These are phyloP conservation scores for Cyberlindnera galapagoensis DNA, from an alignment of 805 yeast genomes.

Conservation along the genomic window DNA sequence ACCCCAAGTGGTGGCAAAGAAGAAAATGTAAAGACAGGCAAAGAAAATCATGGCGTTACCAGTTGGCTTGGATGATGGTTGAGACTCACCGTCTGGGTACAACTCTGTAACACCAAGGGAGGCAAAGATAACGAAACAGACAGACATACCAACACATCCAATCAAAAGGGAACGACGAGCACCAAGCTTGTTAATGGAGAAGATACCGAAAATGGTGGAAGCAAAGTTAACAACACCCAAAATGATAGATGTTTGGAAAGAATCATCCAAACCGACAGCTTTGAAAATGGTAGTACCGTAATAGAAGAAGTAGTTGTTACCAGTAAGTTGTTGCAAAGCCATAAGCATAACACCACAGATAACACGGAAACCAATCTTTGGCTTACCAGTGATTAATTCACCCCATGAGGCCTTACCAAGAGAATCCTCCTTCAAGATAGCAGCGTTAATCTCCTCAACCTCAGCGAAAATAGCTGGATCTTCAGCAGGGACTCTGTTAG, in stretches of 20 bases:
- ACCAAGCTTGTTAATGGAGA: conserved; percentile 47
- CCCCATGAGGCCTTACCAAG: conserved; percentile 65
- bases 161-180: conserved; percentile 41
- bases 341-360: conserved; percentile 49
- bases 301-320: conserved; percentile 62
- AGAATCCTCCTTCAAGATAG: conserved; percentile 50
- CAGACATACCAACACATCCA: conserved; percentile 44
- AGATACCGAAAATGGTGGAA: conserved; percentile 46
- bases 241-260: conserved; percentile 52
- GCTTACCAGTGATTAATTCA: conserved; percentile 61
- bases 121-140: conserved; percentile 44
- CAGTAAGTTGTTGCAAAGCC: conserved; percentile 63
- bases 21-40: conserved; percentile 63
- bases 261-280: conserved; percentile 52
- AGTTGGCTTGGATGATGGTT: conserved; percentile 44
- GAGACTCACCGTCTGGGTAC: conserved; percentile 37
- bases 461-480: conserved; percentile 52
- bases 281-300: conserved; percentile 58
- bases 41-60: conserved; percentile 69
- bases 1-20: conserved; percentile 73
- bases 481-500: conserved; percentile 50
- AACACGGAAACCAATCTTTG: conserved; percentile 44
- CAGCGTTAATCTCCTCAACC: conserved; percentile 50
- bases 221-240: conserved; percentile 55
- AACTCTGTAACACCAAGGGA: conserved; percentile 51